Evolutionary conservation across 306 rosid species (phyloP), one percentile per base, ranked within the genome.

Genomic region (Psophocarpus tetragonolobus): DNA sequence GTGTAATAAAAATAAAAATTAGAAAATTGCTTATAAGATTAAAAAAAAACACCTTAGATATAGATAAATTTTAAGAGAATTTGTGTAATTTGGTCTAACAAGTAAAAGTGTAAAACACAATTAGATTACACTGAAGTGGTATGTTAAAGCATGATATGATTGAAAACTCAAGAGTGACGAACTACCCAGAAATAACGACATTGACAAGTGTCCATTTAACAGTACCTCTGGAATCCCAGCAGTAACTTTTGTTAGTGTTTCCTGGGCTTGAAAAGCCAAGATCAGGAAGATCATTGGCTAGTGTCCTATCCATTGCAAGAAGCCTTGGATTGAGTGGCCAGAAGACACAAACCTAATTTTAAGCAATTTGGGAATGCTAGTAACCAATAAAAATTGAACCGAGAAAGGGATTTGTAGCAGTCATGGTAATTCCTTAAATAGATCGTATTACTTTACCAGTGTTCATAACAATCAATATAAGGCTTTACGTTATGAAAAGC

Each of bases 131-230:
- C 88, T 76, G 15, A 84, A 84, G 74, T 4, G 87, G 90, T 68
- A 87, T 87, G 61, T 86, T 87, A 14, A 89, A 89, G 88, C 92
- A 89, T 0, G 96, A 89, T 91, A 87, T 83, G n/a, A n/a, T n/a
- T n/a, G n/a, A n/a, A n/a, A 17, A 82, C 87, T 1, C 90, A 65
- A 91, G 93, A 79, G 87, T 89, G 27, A 89, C 79, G 3, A 67
- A 18, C 5, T 81, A 83, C 10, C 87, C 92, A 2, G 82, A 57
- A 3, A 60, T 42, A 15, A 86, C 83, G 0, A 84, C 74, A 47
- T 87, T 87, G 47, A 86, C 74, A 0, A 87, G 87, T 0, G 82
- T 74, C 91, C 93, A 86, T 21, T 91, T 78, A 18, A 87, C 84
- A 8, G 88, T 53, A 71, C 82, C 76, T 0, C 78, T 84, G 3